phyloP scores from a whole-genome alignment of 371 early-diverging fungal species.

The Amoeboaphelidium protococcarum region DNA sequence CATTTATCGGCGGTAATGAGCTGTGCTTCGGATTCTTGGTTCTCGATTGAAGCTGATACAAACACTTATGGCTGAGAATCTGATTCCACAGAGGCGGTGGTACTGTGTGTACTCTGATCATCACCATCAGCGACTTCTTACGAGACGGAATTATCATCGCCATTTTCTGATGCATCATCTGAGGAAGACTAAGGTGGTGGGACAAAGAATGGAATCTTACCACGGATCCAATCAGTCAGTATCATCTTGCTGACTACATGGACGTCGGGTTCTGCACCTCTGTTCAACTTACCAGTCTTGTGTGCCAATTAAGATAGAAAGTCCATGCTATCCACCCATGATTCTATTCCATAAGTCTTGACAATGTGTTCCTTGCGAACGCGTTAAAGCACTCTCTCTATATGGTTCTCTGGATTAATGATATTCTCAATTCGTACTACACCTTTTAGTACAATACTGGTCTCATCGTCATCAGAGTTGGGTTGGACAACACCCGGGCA shows the following conservation, averaged over 20 bases:
- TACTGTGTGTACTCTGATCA: too few relatives aligned
- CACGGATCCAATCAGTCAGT: slow-evolving; percentile 95
- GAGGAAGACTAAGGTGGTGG: slow-evolving; percentile 64
- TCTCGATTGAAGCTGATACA: too few relatives aligned
- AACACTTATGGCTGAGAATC: too few relatives aligned
- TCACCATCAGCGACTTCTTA: too few relatives aligned
- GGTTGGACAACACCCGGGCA: slow-evolving; percentile 97
- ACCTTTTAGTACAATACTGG: slow-evolving; percentile 92
- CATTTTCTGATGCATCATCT: too few relatives aligned
- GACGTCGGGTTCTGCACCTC: slow-evolving; percentile 90
- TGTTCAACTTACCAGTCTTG: slow-evolving; percentile 73
- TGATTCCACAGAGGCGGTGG: too few relatives aligned
- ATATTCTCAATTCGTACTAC: slow-evolving; percentile 93
- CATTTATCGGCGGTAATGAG: too few relatives aligned
- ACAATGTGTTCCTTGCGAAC: slow-evolving; percentile 66
- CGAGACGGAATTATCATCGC: too few relatives aligned
- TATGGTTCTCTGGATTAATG: slow-evolving; percentile 72
- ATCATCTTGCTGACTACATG: slow-evolving; percentile 88
- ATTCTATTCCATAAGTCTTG: slow-evolving; percentile 62
- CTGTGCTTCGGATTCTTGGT: too few relatives aligned
- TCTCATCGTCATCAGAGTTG: slow-evolving; percentile 52
- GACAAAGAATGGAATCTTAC: slow-evolving; percentile 88
- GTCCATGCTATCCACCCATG: slow-evolving; percentile 58
- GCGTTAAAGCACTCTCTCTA: slow-evolving; percentile 54
- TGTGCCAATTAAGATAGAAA: slow-evolving; percentile 72